phyloP scores from a whole-genome alignment of 2,329 filamentous ascomycete genomes.

The Shiraia bambusicola region DNA sequence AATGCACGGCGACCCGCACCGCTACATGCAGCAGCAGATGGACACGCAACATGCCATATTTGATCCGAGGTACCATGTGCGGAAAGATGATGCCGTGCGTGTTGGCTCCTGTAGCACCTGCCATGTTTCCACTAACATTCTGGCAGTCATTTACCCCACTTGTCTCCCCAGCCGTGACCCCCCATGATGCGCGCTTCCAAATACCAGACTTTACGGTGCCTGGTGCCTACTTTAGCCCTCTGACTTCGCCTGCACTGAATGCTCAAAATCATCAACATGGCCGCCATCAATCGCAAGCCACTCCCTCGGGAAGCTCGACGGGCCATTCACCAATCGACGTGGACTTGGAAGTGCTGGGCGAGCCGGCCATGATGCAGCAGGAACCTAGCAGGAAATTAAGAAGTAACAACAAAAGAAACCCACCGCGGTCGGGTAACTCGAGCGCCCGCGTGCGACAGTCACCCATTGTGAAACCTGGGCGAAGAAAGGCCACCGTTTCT shows the following conservation, averaged over 20 bases:
- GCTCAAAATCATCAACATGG: slow-evolving; percentile 58
- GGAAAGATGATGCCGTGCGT: slow-evolving; percentile 69
- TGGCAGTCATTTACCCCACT: slow-evolving; percentile 78
- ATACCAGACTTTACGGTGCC: slow-evolving; percentile 62
- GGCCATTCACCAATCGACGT: slow-evolving; percentile 52
- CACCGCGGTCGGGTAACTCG: slow-evolving; percentile 51
- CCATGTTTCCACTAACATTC: slow-evolving; percentile 21
- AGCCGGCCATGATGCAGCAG: slow-evolving; percentile 39
- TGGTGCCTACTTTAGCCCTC: slow-evolving; percentile 76
- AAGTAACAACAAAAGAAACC: slow-evolving; percentile 51
- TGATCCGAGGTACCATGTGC: slow-evolving; percentile 64
- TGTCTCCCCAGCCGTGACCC: slow-evolving; percentile 81
- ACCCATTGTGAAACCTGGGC: slow-evolving; percentile 67
- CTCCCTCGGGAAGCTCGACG: slow-evolving; percentile 52
- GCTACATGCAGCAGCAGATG: slow-evolving; percentile 60
- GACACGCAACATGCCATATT: slow-evolving; percentile 62
- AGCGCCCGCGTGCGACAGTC: slow-evolving; percentile 63
- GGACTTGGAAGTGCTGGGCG: slow-evolving; percentile 49
- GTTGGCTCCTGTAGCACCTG: slow-evolving; percentile 1
- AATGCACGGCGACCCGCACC: slow-evolving; percentile 61
- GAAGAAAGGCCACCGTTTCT: slow-evolving; percentile 50
- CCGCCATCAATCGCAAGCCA: slow-evolving; percentile 42
- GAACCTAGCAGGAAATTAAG: slow-evolving; percentile 46
- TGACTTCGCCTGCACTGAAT: slow-evolving; percentile 78
- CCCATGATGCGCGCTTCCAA: slow-evolving; percentile 69